phyloP scores from a whole-genome alignment of 805 yeast genomes.

The Sugiyamaella mastotermitis region DNA sequence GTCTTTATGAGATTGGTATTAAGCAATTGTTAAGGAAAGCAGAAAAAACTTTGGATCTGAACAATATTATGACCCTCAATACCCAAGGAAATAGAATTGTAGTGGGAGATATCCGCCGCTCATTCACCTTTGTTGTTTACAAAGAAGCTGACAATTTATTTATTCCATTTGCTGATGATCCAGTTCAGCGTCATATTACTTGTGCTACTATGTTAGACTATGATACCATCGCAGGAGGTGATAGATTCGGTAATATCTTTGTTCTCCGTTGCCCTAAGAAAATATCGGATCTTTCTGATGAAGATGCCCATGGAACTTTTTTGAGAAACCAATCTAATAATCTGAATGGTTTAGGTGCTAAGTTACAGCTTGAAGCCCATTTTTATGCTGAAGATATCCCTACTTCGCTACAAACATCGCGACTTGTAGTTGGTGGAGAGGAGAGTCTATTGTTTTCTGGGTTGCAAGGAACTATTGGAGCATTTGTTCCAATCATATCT shows the following conservation, averaged over 20 bases:
- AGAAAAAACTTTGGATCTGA: slow-evolving; percentile 34
- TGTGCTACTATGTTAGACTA: slow-evolving; percentile 57
- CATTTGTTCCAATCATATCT: slow-evolving; percentile 60
- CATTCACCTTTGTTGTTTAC: slow-evolving; percentile 53
- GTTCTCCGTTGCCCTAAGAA: slow-evolving; percentile 55
- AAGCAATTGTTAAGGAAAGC: slow-evolving; percentile 73
- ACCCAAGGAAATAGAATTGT: slow-evolving; percentile 55
- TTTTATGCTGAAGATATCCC: slow-evolving; percentile 67
- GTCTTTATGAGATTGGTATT: slow-evolving; percentile 68
- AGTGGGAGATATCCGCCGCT: slow-evolving; percentile 66
- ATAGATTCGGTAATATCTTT: slow-evolving; percentile 77
- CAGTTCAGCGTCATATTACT: slow-evolving; percentile 60
- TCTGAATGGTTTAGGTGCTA: slow-evolving; percentile 47
- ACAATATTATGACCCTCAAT: slow-evolving; percentile 48
- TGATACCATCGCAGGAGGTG: slow-evolving; percentile 77
- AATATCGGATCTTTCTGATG: slow-evolving; percentile 43
- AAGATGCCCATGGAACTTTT: slow-evolving; percentile 41
- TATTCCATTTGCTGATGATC: slow-evolving; percentile 64
- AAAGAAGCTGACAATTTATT: slow-evolving; percentile 41
- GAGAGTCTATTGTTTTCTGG: slow-evolving; percentile 69
- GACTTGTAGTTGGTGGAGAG: slow-evolving; percentile 54
- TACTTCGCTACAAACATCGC: slow-evolving; percentile 50
- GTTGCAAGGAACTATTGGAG: slow-evolving; percentile 75
- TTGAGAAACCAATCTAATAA: slow-evolving; percentile 29
- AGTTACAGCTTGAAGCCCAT: slow-evolving; percentile 48